phyloP scores from a whole-genome alignment of 2,329 filamentous ascomycete genomes.

The Exophiala xenobiotica region DNA sequence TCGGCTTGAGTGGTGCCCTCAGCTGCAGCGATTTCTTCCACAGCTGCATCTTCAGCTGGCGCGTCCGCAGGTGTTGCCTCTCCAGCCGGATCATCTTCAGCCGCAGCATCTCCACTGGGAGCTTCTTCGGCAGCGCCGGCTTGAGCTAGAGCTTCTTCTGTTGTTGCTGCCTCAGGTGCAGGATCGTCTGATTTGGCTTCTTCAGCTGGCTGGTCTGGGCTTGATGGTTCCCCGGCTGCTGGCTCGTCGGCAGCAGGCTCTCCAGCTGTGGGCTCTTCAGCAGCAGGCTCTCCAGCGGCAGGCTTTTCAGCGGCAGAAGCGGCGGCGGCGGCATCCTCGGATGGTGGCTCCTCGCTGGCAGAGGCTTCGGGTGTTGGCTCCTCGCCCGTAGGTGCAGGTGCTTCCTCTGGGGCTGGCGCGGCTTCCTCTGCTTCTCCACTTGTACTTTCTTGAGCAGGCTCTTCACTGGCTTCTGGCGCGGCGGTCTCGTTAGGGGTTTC shows the following conservation, averaged over 20 bases:
- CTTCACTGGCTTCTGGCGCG: background rate
- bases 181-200: constrained; percentile 7
- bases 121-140: constrained; percentile 11
- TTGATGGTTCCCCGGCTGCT: constrained; percentile 18
- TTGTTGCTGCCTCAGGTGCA: constrained; percentile 12
- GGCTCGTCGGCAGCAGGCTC: constrained; percentile 19
- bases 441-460: constrained; percentile 3
- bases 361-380: constrained; percentile 16
- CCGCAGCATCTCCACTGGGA: constrained; percentile 13
- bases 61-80: constrained; percentile 14
- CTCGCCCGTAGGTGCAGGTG: constrained; percentile 13
- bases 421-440: constrained; percentile 2
- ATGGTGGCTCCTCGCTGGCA: constrained; percentile 18
- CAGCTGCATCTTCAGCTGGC: constrained; percentile 7
- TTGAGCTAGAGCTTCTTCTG: constrained; percentile 15
- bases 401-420: constrained; percentile 2
- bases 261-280: constrained; percentile 11
- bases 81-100: constrained; percentile 28
- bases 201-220: constrained; percentile 4
- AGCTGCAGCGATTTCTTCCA: constrained; percentile 8
- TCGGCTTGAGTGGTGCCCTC: no score
- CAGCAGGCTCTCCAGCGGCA: constrained; percentile 6
- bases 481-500: background rate
- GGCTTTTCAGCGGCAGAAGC: constrained; percentile 17
- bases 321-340: constrained; percentile 8